Conservation (phyloP, 164 flowering plant species). For the Vitis cinerea region DNA sequence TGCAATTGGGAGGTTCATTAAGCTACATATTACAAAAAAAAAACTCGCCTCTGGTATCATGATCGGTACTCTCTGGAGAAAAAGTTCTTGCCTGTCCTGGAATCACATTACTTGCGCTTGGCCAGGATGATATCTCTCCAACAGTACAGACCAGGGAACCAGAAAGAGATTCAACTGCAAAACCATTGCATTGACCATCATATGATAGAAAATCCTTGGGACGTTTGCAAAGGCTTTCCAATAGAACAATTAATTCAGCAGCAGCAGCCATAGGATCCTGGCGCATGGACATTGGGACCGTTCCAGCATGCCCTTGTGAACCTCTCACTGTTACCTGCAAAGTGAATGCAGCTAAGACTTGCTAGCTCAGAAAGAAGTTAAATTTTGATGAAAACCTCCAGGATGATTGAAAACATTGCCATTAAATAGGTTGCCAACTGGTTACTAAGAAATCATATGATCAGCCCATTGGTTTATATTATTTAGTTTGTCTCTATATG, state of each 20-base stretch:
- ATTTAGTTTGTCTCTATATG: too few relatives aligned
- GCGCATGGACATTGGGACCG: constrained; percentile 97
- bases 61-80: neutral
- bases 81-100: constrained; percentile 82
- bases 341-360: neutral
- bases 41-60: neutral
- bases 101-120: constrained; percentile 98
- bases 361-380: neutral
- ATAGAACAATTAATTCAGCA: constrained; percentile 75
- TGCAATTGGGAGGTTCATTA: constrained; percentile 27
- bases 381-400: neutral
- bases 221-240: constrained; percentile 81
- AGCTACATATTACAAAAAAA: neutral
- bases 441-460: too few relatives aligned
- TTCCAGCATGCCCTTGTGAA: constrained; percentile 98
- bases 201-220: constrained; percentile 60
- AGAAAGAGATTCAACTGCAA: constrained; percentile 46
- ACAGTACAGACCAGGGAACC: constrained; percentile 94
- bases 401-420: too few relatives aligned
- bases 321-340: constrained; percentile 92
- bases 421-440: too few relatives aligned
- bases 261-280: constrained; percentile 95
- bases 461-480: too few relatives aligned
- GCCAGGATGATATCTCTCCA: constrained; percentile 97
- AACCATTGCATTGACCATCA: constrained; percentile 54